Base-by-base conservation (phyloP, 176 grass and related monocot species). In the Urochloa ruziziensis region DNA sequence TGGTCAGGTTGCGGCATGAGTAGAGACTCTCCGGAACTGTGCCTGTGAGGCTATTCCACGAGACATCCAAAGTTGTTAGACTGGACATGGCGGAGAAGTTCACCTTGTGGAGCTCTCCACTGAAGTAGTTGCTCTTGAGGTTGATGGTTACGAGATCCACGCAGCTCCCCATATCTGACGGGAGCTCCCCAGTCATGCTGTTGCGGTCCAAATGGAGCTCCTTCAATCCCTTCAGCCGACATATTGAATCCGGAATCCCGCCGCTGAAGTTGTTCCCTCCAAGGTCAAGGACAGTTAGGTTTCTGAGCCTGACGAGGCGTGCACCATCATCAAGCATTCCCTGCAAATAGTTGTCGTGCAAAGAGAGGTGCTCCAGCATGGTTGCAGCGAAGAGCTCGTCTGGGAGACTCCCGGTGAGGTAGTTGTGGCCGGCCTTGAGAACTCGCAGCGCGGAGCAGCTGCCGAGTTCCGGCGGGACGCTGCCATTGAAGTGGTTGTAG, bases 341-440 rank as follows among this genome's bases (percentile, higher is more conserved):
- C 14, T 32, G 4, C 0, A 88, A 30, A 32, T 0, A 13, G 12
- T 88, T 88, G 51, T 4, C 15, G 10, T 60, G 15, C 14, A 88
- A 33, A 29, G 62, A 88, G 40, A 78, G 37, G 30, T 47, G 28
- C 65, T 83, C 61, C 54, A 88, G 18, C 0, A 29, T 40, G 30
- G 65, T 21, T 27, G 64, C 64, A 21, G 77, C 33, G 67, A 88
- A 88, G 37, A 88, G 42, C 16, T 88, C 62, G 21, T 70, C 71
- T 5, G 86, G 79, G 28, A 88, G 36, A 7, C 0, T 14, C 15
- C 86, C 86, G 10, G 23, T 83, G 9, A 88, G 52, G 3, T 40
- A 5, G 73, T 89, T 89, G 19, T 65, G 10, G 4, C 54, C 39
- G 6, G 65, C 86, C 13, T 71, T 67, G 47, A 89, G 27, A 21